Conservation (phyloP, 768 basidiomycete genomes). For the Candolleomyces efflorescens region DNA sequence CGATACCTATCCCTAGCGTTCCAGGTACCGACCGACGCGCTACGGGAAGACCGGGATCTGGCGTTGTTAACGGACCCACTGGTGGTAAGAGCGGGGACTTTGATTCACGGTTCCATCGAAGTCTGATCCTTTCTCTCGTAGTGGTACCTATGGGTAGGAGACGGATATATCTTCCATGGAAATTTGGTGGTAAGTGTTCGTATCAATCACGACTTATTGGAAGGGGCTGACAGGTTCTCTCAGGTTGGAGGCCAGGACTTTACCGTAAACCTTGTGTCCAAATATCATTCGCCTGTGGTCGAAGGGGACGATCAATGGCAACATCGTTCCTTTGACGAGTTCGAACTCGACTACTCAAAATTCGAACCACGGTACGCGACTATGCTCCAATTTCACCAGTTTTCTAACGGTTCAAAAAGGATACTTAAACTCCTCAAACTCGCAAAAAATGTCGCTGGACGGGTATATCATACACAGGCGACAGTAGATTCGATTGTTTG, state of each 20-base stretch:
- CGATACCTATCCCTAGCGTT: constrained; percentile 27
- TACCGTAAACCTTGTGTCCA: constrained; percentile 22
- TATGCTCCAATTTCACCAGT: not conserved
- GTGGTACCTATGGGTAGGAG: constrained; percentile 34
- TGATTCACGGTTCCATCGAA: not conserved
- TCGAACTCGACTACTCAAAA: constrained; percentile 27
- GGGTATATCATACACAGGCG: constrained; percentile 24
- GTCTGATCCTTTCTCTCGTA: constrained; percentile 10
- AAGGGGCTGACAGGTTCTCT: not conserved
- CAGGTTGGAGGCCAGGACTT: constrained; percentile 20
- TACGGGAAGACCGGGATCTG: constrained; percentile 30
- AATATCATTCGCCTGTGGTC: constrained; percentile 15
- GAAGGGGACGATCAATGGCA: constrained; percentile 27
- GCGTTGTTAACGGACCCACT: constrained; percentile 19
- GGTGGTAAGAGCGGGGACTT: constrained; percentile 22
- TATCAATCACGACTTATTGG: not conserved
- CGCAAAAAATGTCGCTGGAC: constrained; percentile 24
- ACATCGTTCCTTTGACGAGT: constrained; percentile 26
- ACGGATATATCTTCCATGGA: constrained; percentile 17
- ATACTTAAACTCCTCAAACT: constrained; percentile 29
- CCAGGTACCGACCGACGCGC: constrained; percentile 25
- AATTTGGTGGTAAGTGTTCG: not conserved
- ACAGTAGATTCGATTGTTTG: constrained; percentile 47
- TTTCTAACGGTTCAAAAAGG: constrained; percentile 15
- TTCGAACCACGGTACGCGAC: constrained; percentile 32